Conservation (phyloP, 2,329 filamentous ascomycete species). For the Colletotrichum cordylinicola region DNA sequence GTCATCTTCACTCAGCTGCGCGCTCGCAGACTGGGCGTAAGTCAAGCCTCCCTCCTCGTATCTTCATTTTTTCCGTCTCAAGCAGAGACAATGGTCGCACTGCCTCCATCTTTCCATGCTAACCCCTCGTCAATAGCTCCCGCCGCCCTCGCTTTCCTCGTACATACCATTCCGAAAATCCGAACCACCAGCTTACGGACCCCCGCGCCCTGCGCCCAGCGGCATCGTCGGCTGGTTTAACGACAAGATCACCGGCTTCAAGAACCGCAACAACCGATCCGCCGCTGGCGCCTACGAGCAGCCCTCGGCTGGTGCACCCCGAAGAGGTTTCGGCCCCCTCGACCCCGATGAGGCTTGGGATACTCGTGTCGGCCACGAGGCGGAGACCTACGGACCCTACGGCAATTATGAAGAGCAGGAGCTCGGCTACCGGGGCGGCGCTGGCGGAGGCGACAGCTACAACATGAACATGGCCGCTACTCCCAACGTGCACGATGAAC, state of each 20-base stretch:
- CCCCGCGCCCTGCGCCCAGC: conserved; percentile 61
- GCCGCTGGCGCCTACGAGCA: conserved; percentile 76
- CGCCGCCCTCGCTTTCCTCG: conserved; percentile 69
- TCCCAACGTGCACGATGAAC: conserved; percentile 34
- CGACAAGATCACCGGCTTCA: conserved; percentile 67
- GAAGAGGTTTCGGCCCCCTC: conserved; percentile 68
- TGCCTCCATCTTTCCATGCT: background rate
- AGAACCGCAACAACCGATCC: conserved; percentile 68
- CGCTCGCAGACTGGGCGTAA: conserved; percentile 73
- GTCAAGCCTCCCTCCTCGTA: conserved; percentile 31
- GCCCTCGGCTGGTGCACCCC: conserved; percentile 47
- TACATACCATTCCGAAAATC: conserved; percentile 74
- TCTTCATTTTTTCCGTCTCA: background rate
- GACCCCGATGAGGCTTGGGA: conserved; percentile 91
- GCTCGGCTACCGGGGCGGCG: conserved; percentile 56
- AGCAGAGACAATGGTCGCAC: background rate
- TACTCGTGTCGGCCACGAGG: conserved; percentile 76
- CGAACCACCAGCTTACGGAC: conserved; percentile 48
- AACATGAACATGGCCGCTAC: conserved; percentile 53
- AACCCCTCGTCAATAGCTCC: conserved; percentile 55
- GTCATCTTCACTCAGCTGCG: conserved; percentile 74
- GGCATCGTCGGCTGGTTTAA: conserved; percentile 78
- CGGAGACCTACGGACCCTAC: conserved; percentile 64
- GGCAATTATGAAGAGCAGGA: conserved; percentile 82
- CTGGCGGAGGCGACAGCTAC: conserved; percentile 48